Conservation (phyloP, 2,329 filamentous ascomycete genomes). For the Fusarium papillatum region DNA sequence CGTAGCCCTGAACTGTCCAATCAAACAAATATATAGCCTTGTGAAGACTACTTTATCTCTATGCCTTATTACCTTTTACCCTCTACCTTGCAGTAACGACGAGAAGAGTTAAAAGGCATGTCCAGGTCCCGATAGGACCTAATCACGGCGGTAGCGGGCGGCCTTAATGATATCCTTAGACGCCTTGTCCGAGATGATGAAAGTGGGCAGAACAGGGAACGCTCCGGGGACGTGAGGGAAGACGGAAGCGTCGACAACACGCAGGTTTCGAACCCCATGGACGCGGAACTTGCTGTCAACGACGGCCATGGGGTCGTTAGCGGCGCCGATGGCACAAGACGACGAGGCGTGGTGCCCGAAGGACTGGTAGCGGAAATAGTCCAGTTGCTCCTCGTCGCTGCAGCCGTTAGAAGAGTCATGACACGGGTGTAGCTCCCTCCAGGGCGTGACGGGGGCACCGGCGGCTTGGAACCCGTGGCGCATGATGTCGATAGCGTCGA, state of each 20-base stretch:
- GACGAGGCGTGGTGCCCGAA: background rate
- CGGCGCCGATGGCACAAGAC: background rate
- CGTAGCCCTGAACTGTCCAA: no score
- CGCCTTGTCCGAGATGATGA: background rate
- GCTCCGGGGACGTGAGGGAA: background rate
- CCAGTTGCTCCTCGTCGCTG: background rate
- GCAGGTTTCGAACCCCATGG: background rate
- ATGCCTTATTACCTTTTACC: no score
- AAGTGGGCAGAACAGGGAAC: background rate
- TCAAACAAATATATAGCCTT: no score
- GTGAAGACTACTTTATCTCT: no score
- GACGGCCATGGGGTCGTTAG: background rate
- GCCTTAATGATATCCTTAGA: no score
- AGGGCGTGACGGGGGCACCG: background rate
- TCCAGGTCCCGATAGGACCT: no score
- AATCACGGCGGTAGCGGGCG: no score
- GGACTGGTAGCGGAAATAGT: background rate
- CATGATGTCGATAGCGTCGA: background rate
- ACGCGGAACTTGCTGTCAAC: background rate
- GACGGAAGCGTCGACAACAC: background rate
- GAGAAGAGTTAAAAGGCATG: no score
- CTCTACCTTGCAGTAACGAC: no score
- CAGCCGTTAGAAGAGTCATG: background rate
- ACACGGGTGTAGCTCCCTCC: background rate
- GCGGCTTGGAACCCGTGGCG: background rate